Percentiles rank a stretch among this genome's conserved stretches.
phyloP scores from a whole-genome alignment of 352 stramenopile species.

The Phytophthora quininea region DNA sequence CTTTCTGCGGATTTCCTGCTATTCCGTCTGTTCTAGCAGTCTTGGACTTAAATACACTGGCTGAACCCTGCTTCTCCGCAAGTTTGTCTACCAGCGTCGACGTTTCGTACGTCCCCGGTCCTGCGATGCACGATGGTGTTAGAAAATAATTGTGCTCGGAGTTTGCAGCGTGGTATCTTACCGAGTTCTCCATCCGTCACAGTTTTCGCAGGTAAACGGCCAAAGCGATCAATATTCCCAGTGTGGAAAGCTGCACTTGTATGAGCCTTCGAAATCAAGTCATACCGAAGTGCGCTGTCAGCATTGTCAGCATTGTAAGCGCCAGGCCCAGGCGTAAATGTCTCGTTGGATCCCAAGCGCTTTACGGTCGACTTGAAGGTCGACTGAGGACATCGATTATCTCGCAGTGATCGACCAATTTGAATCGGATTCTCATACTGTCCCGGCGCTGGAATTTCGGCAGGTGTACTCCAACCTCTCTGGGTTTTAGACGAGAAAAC shows the following conservation, averaged over 20 bases:
- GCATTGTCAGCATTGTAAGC: slow-evolving; percentile 74
- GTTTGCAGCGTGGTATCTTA: slow-evolving; percentile 12
- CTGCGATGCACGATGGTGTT: slow-evolving; percentile 23
- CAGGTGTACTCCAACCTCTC: slow-evolving; percentile 52
- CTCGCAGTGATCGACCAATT: slow-evolving; percentile 31
- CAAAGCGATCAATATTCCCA: slow-evolving; percentile 64
- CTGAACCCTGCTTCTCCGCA: slow-evolving; percentile 27
- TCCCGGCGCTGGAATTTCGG: slow-evolving; percentile 60
- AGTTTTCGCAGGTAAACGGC: slow-evolving; percentile 40
- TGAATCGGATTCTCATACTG: slow-evolving; percentile 77
- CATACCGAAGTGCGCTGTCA: slow-evolving; percentile 66
- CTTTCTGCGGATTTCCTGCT: slow-evolving; percentile 13
- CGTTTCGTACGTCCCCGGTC: slow-evolving; percentile 62
- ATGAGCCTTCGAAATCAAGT: slow-evolving; percentile 65
- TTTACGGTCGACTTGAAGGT: slow-evolving; percentile 73
- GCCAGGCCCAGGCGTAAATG: slow-evolving; percentile 54
- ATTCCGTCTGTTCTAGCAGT: slow-evolving; percentile 39
- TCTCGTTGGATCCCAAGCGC: slow-evolving; percentile 46
- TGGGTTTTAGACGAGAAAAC: slow-evolving; percentile 71
- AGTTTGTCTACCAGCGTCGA: slow-evolving; percentile 29
- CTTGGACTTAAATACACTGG: slow-evolving; percentile 46
- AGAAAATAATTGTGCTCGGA: neutral
- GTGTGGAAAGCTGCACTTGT: slow-evolving; percentile 69
- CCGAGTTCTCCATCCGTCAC: slow-evolving; percentile 55
- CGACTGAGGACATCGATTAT: slow-evolving; percentile 42